These are phyloP conservation scores for Intubia oerlemansii DNA, from an alignment of 2,329 filamentous ascomycete species.

Conservation along the genomic window DNA sequence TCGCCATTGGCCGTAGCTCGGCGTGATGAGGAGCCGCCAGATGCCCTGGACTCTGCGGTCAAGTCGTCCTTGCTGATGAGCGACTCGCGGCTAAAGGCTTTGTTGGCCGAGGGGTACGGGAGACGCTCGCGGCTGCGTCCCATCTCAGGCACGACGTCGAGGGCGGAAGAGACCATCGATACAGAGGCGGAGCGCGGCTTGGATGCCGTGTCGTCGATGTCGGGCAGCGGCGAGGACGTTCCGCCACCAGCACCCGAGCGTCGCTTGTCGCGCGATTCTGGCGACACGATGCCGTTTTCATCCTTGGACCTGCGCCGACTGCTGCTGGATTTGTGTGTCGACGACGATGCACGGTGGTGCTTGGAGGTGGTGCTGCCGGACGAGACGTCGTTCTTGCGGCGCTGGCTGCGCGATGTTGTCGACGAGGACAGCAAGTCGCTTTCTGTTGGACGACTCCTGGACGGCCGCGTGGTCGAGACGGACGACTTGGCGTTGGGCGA, in stretches of 20 bases:
- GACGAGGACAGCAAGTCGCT: conserved; percentile 5
- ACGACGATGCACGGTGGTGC: conserved; percentile 2
- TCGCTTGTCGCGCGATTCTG: conserved; percentile 2
- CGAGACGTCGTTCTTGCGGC: conserved; percentile 1
- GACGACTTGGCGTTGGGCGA: conserved; percentile 2
- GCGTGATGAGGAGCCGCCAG: conserved; percentile 2
- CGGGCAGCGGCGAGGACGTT: not conserved
- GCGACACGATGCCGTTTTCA: not conserved
- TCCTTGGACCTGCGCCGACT: conserved; percentile 1
- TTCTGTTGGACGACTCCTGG: conserved; percentile 4
- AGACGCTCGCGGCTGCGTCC: conserved; percentile 24
- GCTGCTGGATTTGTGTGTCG: conserved; percentile 2
- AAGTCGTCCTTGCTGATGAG: conserved; percentile 41
- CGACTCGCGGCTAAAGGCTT: conserved; percentile 75
- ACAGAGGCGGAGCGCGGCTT: conserved; percentile 1
- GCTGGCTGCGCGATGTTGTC: conserved; percentile 2
- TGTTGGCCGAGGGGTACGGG: conserved; percentile 70
- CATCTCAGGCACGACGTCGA: conserved; percentile 26
- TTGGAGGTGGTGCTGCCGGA: not conserved
- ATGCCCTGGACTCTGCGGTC: conserved; percentile 10
- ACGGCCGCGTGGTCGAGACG: not conserved
- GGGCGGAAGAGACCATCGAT: conserved; percentile 1
- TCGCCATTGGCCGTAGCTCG: conserved; percentile 20
- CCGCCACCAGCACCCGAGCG: conserved; percentile 1
- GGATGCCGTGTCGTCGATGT: conserved; percentile 1